Percentiles rank a stretch among this genome's conserved stretches.
phyloP scores from a whole-genome alignment of 2,329 filamentous ascomycete genomes.

The Verticillium nonalfalfae region DNA sequence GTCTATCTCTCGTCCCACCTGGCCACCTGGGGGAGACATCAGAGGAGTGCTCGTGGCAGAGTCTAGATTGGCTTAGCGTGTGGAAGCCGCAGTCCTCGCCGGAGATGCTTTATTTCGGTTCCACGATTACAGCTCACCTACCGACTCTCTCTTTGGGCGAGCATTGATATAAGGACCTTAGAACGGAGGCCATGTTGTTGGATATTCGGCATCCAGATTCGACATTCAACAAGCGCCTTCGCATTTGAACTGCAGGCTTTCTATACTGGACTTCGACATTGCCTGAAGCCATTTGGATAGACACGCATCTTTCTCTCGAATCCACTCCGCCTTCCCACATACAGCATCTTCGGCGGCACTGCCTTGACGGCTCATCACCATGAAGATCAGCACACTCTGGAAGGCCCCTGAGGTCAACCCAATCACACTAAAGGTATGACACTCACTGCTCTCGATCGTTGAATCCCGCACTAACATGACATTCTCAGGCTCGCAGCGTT shows the following conservation, averaged over 20 bases:
- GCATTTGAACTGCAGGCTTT: background rate
- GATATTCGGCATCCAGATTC: background rate
- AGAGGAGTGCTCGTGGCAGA: background rate
- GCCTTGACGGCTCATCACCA: slow-evolving; percentile 3
- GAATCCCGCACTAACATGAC: background rate
- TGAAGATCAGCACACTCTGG: slow-evolving; percentile 35
- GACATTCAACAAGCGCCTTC: background rate
- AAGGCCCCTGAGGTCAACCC: slow-evolving; percentile 70
- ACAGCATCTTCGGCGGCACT: background rate
- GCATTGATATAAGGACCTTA: background rate
- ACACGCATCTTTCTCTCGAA: background rate
- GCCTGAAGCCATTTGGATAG: background rate
- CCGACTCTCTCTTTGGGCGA: background rate
- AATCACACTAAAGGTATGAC: slow-evolving; percentile 60
- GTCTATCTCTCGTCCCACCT: slow-evolving; percentile 2
- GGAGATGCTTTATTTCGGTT: slow-evolving; percentile 1
- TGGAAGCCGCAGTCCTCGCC: background rate
- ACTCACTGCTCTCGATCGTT: background rate
- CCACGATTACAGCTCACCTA: background rate
- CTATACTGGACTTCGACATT: background rate
- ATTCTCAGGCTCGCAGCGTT: slow-evolving; percentile 56
- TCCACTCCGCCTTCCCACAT: background rate
- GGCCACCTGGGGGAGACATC: background rate
- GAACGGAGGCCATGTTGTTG: background rate
- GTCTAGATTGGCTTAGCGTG: slow-evolving; percentile 1